These are phyloP conservation scores for Thalia dealbata DNA, from an alignment of 176 grass and related monocot species.

Conservation along the genomic window DNA sequence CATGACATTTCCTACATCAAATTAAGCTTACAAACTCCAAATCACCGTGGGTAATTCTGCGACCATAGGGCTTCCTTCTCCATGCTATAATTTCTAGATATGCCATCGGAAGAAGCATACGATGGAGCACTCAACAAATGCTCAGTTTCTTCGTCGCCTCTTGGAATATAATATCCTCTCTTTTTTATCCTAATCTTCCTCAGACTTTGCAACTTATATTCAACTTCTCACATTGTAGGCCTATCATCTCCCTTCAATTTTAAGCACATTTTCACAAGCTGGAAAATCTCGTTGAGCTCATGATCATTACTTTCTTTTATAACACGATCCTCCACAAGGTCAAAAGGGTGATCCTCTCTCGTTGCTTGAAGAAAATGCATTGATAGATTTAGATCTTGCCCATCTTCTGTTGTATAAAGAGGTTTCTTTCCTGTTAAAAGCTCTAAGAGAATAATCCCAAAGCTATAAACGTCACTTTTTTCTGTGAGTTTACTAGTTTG, in stretches of 20 bases:
- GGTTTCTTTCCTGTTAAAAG: background rate
- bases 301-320: background rate
- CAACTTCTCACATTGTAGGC: background rate
- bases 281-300: background rate
- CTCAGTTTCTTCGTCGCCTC: background rate
- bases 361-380: background rate
- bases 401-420: background rate
- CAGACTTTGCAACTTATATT: background rate
- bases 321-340: background rate
- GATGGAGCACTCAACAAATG: background rate
- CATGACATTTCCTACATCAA: too few species aligned
- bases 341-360: background rate
- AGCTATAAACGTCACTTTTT: conserved; percentile 3
- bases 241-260: background rate
- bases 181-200: background rate
- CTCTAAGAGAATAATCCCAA: background rate
- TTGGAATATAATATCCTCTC: background rate
- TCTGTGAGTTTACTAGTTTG: background rate
- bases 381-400: background rate
- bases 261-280: background rate
- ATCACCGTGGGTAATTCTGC: too few species aligned
- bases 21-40: too few species aligned
- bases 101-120: background rate
- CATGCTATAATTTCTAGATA: background rate
- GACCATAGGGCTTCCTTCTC: background rate